Evolutionary conservation across 179 eudicot genomes (phyloP).

Genomic region (Sideroxylon spinosum): DNA sequence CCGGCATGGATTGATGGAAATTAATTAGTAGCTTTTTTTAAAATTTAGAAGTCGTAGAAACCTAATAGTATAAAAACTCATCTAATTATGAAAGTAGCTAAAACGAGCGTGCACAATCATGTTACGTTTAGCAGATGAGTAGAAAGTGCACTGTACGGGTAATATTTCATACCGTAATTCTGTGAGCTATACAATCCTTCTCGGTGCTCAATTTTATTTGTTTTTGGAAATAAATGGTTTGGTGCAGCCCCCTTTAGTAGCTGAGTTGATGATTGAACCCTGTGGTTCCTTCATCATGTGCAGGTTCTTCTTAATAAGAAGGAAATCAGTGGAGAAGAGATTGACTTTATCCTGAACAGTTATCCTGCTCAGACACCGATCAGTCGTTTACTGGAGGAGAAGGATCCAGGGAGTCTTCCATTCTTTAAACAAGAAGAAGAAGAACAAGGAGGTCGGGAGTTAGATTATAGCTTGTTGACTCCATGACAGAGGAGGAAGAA

Average conservation of each 20-base stretch:
- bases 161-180: neutral
- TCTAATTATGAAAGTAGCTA: neutral
- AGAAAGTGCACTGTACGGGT: neutral
- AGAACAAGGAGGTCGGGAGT: slow-evolving; percentile 32
- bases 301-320: slow-evolving; percentile 71
- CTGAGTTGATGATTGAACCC: neutral
- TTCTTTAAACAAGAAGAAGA: slow-evolving; percentile 25
- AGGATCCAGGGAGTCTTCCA: slow-evolving; percentile 65
- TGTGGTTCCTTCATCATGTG: slow-evolving; percentile 11
- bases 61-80: neutral
- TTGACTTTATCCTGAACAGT: slow-evolving; percentile 58
- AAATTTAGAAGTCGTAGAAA: too few relatives aligned
- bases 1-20: too few relatives aligned
- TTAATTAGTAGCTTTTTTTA: too few relatives aligned
- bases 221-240: neutral
- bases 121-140: neutral
- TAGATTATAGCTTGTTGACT: slow-evolving; percentile 28
- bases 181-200: neutral
- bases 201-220: neutral
- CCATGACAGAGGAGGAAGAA: slow-evolving; percentile 14
- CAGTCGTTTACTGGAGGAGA: slow-evolving; percentile 62
- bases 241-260: neutral
- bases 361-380: slow-evolving; percentile 75
- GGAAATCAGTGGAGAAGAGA: slow-evolving; percentile 76
- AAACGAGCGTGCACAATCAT: neutral